Evolutionary conservation across 345 rosid genomes (phyloP), one percentile per base, ranked within the genome.

Genomic region (Salix exigua): DNA sequence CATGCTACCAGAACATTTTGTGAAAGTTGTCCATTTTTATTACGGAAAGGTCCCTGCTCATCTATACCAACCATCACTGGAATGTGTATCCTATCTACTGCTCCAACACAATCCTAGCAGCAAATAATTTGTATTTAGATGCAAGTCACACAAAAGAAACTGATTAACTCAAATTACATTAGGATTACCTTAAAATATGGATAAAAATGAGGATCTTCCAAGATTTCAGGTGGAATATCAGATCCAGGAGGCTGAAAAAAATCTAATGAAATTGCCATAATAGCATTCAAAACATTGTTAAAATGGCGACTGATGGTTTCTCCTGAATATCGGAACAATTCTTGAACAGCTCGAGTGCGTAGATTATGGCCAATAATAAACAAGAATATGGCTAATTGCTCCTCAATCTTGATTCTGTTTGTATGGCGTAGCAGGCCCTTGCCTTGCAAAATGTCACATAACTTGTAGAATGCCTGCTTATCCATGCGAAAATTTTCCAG

Each of bases 231-330:
- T 19, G 91, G 87, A 75, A 87, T 83, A 53, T 87, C 91, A 21
- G 86, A 64, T 6, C 86, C 86, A 0, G 92, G 88, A 68, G 89
- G 87, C 77, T 82, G 90, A 62, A 94, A 92, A 75, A 91, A 92
- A 31, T 90, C 94, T 70, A 81, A 81, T 2, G 97, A 91, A 75
- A 94, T 84, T 10, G 94, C 82, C 86, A 84, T 87, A 25, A 92
- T 82, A 26, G 98, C 97, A 84, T 88, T 92, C 84, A 94, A 74
- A 33, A 90, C 97, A 81, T 92, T 92, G 89, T 94, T 92, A 85
- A 94, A 94, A 82, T 94, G 97, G 69, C 97, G 94, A 77, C 98
- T 94, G 23, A 92, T 94, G 23, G 98, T 92, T 83, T 92, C 98
- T 28, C 98, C 97, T 3, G 97, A 92, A 83, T 90, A 92, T 69